These are phyloP conservation scores for Apophysomyces ossiformis DNA, from an alignment of 371 early-diverging fungal genomes.

Conservation along the genomic window DNA sequence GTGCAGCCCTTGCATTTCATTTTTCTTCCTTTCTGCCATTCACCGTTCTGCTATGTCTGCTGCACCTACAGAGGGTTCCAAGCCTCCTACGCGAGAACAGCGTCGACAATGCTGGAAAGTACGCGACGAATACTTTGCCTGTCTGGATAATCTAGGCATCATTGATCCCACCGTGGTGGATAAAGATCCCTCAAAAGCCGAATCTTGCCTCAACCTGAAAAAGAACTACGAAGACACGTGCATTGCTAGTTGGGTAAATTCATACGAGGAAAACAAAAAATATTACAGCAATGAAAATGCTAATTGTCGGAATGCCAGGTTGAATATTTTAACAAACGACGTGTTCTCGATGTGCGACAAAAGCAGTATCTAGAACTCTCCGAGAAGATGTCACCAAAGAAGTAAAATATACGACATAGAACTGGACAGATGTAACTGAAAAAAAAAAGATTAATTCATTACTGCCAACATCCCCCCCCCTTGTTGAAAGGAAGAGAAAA, in stretches of 20 bases:
- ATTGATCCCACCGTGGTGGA: conserved; percentile 55
- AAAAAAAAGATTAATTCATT: background rate
- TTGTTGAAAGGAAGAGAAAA: too few relatives aligned
- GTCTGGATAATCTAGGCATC: conserved; percentile 55
- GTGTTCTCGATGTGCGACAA: conserved; percentile 53
- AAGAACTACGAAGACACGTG: conserved; percentile 52
- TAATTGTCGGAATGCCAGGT: conserved; percentile 27
- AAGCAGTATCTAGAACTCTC: conserved; percentile 52
- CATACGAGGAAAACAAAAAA: background rate
- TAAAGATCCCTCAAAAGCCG: conserved; percentile 46
- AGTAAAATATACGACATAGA: background rate
- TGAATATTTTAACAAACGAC: conserved; percentile 58
- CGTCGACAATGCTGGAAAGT: conserved; percentile 61
- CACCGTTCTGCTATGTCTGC: background rate
- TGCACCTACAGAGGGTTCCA: conserved; percentile 26
- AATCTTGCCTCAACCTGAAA: conserved; percentile 47
- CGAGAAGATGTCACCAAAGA: conserved; percentile 42
- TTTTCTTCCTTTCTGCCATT: conserved; percentile 15
- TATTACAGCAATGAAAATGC: background rate
- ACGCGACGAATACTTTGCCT: conserved; percentile 61
- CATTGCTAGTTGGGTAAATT: conserved; percentile 57
- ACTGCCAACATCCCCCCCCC: background rate
- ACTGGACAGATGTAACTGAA: background rate
- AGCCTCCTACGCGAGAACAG: conserved; percentile 58
- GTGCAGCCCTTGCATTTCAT: background rate